A percentile compares a stretch with the other conserved stretches of the same genome.
phyloP scores from a whole-genome alignment of 495 filamentous ascomycete genomes.

The Choiromyces venosus region DNA sequence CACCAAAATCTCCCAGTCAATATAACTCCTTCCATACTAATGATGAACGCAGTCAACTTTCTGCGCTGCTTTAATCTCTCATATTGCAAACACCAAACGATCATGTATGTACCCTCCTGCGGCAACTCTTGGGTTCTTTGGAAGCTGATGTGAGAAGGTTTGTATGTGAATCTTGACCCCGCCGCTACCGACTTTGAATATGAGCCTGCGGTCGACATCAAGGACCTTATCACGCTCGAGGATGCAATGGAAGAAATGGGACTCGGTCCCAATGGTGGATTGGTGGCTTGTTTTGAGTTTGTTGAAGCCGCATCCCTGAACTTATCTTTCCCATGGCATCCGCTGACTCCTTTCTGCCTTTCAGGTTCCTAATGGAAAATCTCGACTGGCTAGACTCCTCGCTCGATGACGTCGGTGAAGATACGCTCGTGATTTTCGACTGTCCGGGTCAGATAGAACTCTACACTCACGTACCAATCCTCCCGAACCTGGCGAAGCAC shows the following conservation, averaged over 20 bases:
- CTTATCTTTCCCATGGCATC: neutral
- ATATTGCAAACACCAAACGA: conserved; percentile 79
- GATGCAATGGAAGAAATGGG: conserved; percentile 98
- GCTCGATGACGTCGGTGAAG: conserved; percentile 81
- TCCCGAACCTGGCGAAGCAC: conserved; percentile 77
- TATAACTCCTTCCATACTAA: conserved; percentile 6
- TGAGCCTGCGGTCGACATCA: conserved; percentile 92
- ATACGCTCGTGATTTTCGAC: conserved; percentile 94
- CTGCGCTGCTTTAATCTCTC: conserved; percentile 84
- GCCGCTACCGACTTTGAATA: conserved; percentile 90
- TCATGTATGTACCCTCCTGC: conserved; percentile 51
- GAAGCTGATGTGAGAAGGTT: conserved; percentile 45
- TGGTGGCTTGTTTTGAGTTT: conserved; percentile 95
- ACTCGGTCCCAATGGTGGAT: conserved; percentile 87
- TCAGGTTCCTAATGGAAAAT: conserved; percentile 77
- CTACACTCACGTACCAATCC: conserved; percentile 90
- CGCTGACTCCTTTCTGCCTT: conserved; percentile 6
- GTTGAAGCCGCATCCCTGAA: conserved; percentile 2
- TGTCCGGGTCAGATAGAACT: conserved; percentile 99
- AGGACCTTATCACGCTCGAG: conserved; percentile 87
- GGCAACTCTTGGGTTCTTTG: neutral
- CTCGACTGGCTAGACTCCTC: conserved; percentile 87
- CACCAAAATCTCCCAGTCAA: neutral
- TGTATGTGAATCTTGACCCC: conserved; percentile 97
- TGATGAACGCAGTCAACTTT: conserved; percentile 67